These are phyloP conservation scores for Mucor circinelloides DNA, from an alignment of 371 early-diverging fungal genomes.

Conservation along the genomic window DNA sequence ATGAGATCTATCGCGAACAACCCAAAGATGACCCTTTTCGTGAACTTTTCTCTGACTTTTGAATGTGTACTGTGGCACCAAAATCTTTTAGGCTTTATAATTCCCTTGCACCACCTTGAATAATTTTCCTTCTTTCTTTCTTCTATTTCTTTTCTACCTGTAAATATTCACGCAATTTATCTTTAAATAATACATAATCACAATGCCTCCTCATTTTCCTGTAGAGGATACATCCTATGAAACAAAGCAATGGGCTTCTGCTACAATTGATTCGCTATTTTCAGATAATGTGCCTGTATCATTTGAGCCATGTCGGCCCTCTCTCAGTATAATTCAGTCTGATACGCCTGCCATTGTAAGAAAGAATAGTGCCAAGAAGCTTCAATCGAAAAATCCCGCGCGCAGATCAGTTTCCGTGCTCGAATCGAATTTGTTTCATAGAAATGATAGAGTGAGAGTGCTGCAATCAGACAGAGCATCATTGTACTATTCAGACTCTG, in stretches of 20 bases:
- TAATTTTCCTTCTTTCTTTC: neutral
- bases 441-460: slow-evolving; percentile 2
- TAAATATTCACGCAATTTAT: neutral
- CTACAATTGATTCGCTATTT: slow-evolving; percentile 25
- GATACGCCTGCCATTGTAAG: neutral
- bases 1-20: slow-evolving; percentile 38
- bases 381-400: neutral
- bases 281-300: slow-evolving; percentile 21
- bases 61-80: slow-evolving; percentile 8
- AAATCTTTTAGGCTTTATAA: neutral
- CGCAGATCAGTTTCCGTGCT: slow-evolving; percentile 16
- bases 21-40: slow-evolving; percentile 47
- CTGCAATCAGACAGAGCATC: neutral
- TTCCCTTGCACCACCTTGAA: neutral
- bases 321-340: neutral
- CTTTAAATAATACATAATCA: neutral
- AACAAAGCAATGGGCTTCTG: slow-evolving; percentile 25
- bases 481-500: slow-evolving; percentile 12
- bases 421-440: neutral
- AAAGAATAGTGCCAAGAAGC: neutral
- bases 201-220: slow-evolving; percentile 20
- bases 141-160: neutral
- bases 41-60: slow-evolving; percentile 49
- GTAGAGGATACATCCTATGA: slow-evolving; percentile 16
- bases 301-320: slow-evolving; percentile 19